Evolutionary conservation across 192 early-diverging fungal genomes (phyloP).

Genomic region (Umbelopsis ramanniana): DNA sequence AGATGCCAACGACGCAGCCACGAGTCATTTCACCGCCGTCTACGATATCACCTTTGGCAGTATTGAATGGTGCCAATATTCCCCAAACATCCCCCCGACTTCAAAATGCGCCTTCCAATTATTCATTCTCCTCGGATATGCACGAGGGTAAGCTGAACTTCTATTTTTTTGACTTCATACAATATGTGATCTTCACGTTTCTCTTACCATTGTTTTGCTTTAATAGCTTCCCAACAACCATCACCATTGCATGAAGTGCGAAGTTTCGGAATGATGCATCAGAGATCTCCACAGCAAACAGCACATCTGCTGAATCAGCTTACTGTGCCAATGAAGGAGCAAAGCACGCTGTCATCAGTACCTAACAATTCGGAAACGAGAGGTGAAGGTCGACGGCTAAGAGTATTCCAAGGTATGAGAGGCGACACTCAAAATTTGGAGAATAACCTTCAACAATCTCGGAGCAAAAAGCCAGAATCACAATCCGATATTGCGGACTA

Average conservation of each 20-base stretch:
- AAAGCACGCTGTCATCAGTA: neutral
- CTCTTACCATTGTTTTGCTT: neutral
- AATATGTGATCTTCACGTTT: neutral
- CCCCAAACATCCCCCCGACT: neutral
- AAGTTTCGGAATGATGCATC: neutral
- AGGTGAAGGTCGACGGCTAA: constrained; percentile 1
- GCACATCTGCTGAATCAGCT: constrained; percentile 7
- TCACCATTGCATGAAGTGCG: neutral
- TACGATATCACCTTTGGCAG: neutral
- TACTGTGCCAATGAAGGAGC: neutral
- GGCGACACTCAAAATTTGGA: neutral
- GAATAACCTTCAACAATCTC: neutral
- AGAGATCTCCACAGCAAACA: constrained; percentile 8
- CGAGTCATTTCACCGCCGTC: neutral
- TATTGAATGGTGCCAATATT: neutral
- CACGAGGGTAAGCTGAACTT: neutral
- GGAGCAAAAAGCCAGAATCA: neutral
- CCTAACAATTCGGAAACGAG: neutral
- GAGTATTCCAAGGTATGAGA: constrained; percentile 19
- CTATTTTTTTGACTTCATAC: neutral
- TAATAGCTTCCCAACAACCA: neutral
- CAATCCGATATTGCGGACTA: neutral
- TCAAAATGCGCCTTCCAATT: neutral
- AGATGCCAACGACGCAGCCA: neutral
- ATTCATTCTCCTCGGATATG: neutral